phyloP scores from a whole-genome alignment of 2,329 filamentous ascomycete genomes.

The Rutstroemia sp. region DNA sequence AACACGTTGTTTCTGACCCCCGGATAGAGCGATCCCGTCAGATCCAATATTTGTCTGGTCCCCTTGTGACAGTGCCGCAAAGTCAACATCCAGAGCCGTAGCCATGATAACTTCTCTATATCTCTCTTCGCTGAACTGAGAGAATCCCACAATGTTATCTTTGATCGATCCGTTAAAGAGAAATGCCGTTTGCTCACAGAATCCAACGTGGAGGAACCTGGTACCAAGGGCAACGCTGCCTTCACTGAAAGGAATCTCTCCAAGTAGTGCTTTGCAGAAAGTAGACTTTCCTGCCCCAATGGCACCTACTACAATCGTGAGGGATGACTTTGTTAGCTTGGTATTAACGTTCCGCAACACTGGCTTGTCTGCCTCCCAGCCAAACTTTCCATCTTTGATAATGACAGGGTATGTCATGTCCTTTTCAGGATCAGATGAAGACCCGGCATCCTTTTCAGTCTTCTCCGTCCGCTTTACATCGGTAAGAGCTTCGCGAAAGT shows the following conservation, averaged over 20 bases:
- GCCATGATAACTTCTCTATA: slow-evolving; percentile 22
- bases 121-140: slow-evolving; percentile 20
- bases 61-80: slow-evolving; percentile 16
- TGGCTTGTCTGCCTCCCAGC: slow-evolving; percentile 22
- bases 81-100: slow-evolving; percentile 17
- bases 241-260: slow-evolving; percentile 27
- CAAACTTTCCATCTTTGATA: slow-evolving; percentile 22
- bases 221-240: slow-evolving; percentile 19
- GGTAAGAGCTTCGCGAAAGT: slow-evolving; percentile 11
- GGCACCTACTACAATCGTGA: slow-evolving; percentile 26
- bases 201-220: slow-evolving; percentile 26
- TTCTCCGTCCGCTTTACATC: slow-evolving; percentile 6
- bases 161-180: slow-evolving; percentile 34
- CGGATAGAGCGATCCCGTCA: slow-evolving; percentile 11
- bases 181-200: slow-evolving; percentile 38
- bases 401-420: slow-evolving; percentile 5
- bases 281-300: slow-evolving; percentile 31
- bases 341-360: slow-evolving; percentile 16
- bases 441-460: not conserved
- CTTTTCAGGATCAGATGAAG: not conserved
- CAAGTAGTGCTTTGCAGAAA: slow-evolving; percentile 29
- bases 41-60: slow-evolving; percentile 21
- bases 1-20: slow-evolving; percentile 14
- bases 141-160: slow-evolving; percentile 32
- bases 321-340: slow-evolving; percentile 11